Conservation (phyloP, 2,329 filamentous ascomycete species). For the Fusarium sp. region DNA sequence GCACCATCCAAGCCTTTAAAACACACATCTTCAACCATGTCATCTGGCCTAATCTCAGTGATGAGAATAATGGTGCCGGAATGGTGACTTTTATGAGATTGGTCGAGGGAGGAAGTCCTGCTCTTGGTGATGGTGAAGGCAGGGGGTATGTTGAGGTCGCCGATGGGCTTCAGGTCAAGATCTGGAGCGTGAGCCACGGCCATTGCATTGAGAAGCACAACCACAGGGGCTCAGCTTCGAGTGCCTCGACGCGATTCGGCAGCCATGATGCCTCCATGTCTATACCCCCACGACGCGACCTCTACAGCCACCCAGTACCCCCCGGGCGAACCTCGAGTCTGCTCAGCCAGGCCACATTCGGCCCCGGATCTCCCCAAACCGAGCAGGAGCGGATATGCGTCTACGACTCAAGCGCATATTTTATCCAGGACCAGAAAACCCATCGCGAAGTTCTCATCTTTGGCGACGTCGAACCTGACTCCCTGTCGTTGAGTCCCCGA, state of each 20-base stretch:
- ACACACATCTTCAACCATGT: conserved; percentile 96
- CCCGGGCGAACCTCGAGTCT: conserved; percentile 41
- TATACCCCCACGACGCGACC: conserved; percentile 37
- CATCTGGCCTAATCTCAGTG: conserved; percentile 96
- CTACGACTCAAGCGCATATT: conserved; percentile 92
- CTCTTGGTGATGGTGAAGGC: conserved; percentile 81
- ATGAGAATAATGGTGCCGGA: conserved; percentile 94
- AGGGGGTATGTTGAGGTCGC: conserved; percentile 89
- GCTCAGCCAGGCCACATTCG: conserved; percentile 46
- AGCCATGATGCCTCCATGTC: conserved; percentile 59
- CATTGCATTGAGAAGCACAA: conserved; percentile 81
- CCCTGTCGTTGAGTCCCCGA: conserved; percentile 81
- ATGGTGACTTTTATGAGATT: conserved; percentile 91
- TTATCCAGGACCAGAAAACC: conserved; percentile 80
- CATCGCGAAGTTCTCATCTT: conserved; percentile 89
- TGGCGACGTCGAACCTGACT: conserved; percentile 94
- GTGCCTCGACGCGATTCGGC: conserved; percentile 60
- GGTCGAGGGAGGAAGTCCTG: conserved; percentile 87
- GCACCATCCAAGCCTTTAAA: conserved; percentile 92
- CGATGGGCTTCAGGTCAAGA: conserved; percentile 88
- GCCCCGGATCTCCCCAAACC: conserved; percentile 36
- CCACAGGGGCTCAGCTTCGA: conserved; percentile 68
- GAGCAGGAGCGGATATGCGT: conserved; percentile 69
- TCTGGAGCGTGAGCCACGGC: conserved; percentile 89
- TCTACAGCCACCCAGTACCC: conserved; percentile 38